Evolutionary conservation across 2,329 filamentous ascomycete species (phyloP), one percentile per base, ranked within the genome.

Genomic region (Phaeosphaeriaceae sp.): DNA sequence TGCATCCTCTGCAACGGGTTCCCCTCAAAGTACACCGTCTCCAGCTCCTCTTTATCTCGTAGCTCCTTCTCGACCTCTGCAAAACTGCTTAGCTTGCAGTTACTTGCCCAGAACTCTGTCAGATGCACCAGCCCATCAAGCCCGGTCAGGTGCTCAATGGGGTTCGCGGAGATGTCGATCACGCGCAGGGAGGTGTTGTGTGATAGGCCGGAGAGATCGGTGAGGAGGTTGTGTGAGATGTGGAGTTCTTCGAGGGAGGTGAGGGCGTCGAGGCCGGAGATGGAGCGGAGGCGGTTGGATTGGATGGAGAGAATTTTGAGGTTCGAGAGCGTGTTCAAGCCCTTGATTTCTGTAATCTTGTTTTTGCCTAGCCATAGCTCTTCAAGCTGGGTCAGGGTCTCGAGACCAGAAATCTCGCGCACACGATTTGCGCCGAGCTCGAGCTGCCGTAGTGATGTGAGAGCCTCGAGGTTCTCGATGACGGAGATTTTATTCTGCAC

Each of bases 281-380:
- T 86, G 63, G 88, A 86, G 56, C 87, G 89, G 66, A 99, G 91
- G 51, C 95, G 91, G 82, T 99, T 99, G 42, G 93, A 95, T 79
- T 98, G 95, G 69, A 99, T 93, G 70, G 92, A 96, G 52, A 99
- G 87, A 51, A 98, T 91, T 62, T 89, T 90, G 47, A 99, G 85
- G 67, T 91, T 93, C 9, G 88, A 84, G 25, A 99, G 84, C 0
- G 86, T 85, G n/a, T 84, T 84, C 17, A 98, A 85, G 52, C 91
- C 85, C 79, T 86, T 88, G 62, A 98, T 87, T 71, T 93, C 87
- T 0, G 90, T 91, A 69, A 99, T 97, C 76, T 96, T 97, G 82
- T 97, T 97, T 84, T 97, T 98, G 57, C 92, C 95, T 19, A 98
- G 81, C 93, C 93, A 98, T 17, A 97, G 83, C 76, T 97, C 88